Evolutionary conservation across 495 filamentous ascomycete species (phyloP).

Genomic region (Aspergillus sclerotioniger): DNA sequence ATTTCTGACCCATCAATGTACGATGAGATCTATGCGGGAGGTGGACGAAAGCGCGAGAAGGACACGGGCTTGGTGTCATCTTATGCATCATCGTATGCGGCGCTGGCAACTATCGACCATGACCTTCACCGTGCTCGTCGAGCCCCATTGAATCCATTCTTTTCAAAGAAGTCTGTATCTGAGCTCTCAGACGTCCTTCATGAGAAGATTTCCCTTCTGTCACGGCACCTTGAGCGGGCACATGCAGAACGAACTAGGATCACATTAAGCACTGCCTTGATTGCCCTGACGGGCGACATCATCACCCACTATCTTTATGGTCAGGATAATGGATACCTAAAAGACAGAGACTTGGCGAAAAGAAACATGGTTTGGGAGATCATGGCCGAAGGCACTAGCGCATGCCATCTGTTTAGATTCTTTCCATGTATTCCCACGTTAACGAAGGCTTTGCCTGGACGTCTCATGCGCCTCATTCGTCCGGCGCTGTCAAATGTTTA

Average conservation of each 20-base stretch:
- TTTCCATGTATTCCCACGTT: not conserved
- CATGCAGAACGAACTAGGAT: constrained; percentile 19
- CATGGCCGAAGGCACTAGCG: not conserved
- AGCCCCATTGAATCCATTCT: constrained; percentile 22
- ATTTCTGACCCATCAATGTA: constrained; percentile 35
- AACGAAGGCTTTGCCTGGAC: not conserved
- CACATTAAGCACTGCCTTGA: constrained; percentile 35
- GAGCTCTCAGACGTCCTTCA: not conserved
- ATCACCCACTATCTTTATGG: constrained; percentile 45
- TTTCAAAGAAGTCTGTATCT: constrained; percentile 19
- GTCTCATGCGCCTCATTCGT: not conserved
- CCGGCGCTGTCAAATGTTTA: not conserved
- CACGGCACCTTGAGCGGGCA: constrained; percentile 32
- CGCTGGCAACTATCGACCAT: constrained; percentile 18
- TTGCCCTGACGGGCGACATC: constrained; percentile 39
- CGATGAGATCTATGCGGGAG: constrained; percentile 30
- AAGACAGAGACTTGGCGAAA: constrained; percentile 2
- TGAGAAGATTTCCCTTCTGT: not conserved
- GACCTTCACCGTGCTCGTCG: constrained; percentile 28
- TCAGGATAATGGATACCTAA: constrained; percentile 31
- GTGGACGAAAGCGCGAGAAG: constrained; percentile 24
- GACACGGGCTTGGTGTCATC: constrained; percentile 7
- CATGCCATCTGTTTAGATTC: not conserved
- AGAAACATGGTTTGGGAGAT: not conserved
- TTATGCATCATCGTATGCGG: constrained; percentile 15